Conservation (phyloP, 805 yeast genomes). For the Metschnikowia colocasiae region DNA sequence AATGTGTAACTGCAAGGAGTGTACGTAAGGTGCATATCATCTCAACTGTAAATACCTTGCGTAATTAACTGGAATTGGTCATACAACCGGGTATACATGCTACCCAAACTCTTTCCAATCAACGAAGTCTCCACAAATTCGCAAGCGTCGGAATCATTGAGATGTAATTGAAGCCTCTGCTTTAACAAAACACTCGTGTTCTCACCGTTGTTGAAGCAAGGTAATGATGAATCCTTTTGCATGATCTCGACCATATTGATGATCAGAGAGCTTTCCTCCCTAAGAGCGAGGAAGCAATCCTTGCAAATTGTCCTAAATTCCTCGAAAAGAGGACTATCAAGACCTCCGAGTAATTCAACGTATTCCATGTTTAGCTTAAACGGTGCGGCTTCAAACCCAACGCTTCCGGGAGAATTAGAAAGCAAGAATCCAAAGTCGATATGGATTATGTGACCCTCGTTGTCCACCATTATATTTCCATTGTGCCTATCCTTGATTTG, state of each 20-base stretch:
- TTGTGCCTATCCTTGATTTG: slow-evolving; percentile 96
- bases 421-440: slow-evolving; percentile 75
- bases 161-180: slow-evolving; percentile 77
- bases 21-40: not conserved
- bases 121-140: slow-evolving; percentile 71
- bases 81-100: slow-evolving; percentile 85
- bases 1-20: not conserved
- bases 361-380: slow-evolving; percentile 90
- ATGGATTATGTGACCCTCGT: slow-evolving; percentile 91
- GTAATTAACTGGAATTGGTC: slow-evolving; percentile 94
- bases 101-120: slow-evolving; percentile 79
- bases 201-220: slow-evolving; percentile 88
- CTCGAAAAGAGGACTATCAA: slow-evolving; percentile 55
- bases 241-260: slow-evolving; percentile 85
- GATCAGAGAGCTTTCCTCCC: slow-evolving; percentile 45
- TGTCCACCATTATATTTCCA: slow-evolving; percentile 95
- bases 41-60: slow-evolving; percentile 76
- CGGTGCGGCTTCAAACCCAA: slow-evolving; percentile 97
- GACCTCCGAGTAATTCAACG: slow-evolving; percentile 82
- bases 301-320: slow-evolving; percentile 63
- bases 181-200: slow-evolving; percentile 73
- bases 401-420: slow-evolving; percentile 83
- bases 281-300: slow-evolving; percentile 65
- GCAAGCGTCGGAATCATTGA: slow-evolving; percentile 70
- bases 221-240: slow-evolving; percentile 87